These are phyloP conservation scores for Phytophthora idaei DNA, from an alignment of 352 stramenopile species.

Conservation along the genomic window DNA sequence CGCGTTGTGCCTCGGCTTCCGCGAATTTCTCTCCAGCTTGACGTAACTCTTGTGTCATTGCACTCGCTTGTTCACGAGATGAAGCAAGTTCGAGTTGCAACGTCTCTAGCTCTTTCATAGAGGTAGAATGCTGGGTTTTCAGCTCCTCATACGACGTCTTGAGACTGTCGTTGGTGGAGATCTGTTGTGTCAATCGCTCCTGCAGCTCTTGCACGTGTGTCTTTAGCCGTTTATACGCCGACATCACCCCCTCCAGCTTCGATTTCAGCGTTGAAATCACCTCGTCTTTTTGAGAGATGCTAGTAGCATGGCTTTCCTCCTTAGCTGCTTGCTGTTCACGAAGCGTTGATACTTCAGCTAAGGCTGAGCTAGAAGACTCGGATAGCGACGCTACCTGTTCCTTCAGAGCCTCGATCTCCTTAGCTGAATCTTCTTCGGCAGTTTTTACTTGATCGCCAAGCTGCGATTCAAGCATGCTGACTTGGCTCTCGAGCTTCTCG, in stretches of 20 bases:
- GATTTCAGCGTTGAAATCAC: conserved; percentile 58
- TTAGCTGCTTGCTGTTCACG: conserved; percentile 22
- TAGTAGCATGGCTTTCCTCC: conserved; percentile 17
- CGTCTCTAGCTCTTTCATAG: conserved; percentile 30
- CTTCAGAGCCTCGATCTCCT: conserved; percentile 29
- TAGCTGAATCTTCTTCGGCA: conserved; percentile 10
- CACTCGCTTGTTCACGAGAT: conserved; percentile 21
- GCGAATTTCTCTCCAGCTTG: conserved; percentile 18
- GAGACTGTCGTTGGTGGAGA: conserved; percentile 31
- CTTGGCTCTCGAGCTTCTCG: conserved; percentile 23
- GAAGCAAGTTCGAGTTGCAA: conserved; percentile 39
- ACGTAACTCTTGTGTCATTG: conserved; percentile 22
- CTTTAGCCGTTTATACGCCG: conserved; percentile 67
- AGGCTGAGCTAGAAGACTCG: conserved; percentile 6
- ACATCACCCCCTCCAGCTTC: conserved; percentile 67
- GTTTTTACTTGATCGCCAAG: conserved; percentile 21
- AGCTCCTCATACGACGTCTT: conserved; percentile 37
- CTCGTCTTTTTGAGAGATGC: conserved; percentile 44
- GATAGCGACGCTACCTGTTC: conserved; percentile 31
- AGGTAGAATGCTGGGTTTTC: conserved; percentile 20
- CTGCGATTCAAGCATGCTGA: conserved; percentile 22
- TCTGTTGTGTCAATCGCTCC: conserved; percentile 45
- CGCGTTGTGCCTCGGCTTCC: conserved; percentile 28
- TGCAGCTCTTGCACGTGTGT: conserved; percentile 51
- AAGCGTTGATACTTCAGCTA: conserved; percentile 26